Percentiles rank a stretch among this genome's conserved stretches.
Conservation (phyloP, 2,329 filamentous ascomycete genomes). For the Blastomyces silverae region DNA sequence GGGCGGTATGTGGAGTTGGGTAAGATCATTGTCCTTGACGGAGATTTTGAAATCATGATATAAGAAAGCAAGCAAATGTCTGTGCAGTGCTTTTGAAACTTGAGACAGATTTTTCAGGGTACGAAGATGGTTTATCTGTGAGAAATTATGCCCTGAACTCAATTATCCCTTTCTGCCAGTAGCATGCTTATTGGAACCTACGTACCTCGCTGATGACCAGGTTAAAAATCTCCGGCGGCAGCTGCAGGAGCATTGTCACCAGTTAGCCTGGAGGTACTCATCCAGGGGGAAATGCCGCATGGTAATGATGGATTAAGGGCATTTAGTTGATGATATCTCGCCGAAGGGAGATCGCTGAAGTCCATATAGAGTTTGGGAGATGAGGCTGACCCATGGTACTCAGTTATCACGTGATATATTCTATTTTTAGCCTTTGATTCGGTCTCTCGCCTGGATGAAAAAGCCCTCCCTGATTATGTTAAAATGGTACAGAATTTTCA, state of each 20-base stretch:
- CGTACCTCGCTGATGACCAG: neutral
- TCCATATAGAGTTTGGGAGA: neutral
- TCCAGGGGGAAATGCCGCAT: neutral
- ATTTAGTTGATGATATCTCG: neutral
- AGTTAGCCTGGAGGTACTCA: neutral
- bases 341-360: neutral
- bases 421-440: neutral
- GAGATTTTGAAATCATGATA: slow-evolving; percentile 1
- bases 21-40: neutral
- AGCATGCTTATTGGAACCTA: neutral
- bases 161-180: neutral
- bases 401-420: neutral
- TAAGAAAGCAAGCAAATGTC: neutral
- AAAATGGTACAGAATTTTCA: neutral
- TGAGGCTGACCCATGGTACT: neutral
- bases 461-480: neutral
- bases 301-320: neutral
- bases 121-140: neutral
- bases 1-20: neutral
- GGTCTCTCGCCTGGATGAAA: too few species aligned
- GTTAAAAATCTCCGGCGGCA: neutral
- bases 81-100: slow-evolving; percentile 5
- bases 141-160: neutral
- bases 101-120: neutral
- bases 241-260: neutral